Base-by-base conservation (phyloP, 768 basidiomycete species). In the Mycena galopus region DNA sequence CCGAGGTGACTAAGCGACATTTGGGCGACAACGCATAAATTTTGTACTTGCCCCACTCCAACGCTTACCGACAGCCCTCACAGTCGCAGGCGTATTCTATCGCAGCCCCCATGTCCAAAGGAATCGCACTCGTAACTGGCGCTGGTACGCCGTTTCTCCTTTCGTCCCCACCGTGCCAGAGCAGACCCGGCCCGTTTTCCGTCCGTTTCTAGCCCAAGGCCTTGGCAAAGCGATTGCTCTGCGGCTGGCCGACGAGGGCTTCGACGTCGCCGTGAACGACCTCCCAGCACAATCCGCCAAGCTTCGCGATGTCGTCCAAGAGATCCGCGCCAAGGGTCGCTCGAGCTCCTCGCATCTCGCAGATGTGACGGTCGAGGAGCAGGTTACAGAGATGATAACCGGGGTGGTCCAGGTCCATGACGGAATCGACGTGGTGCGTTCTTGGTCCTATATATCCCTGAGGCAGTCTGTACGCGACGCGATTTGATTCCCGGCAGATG, bases 371-470 rank as follows among this genome's bases (percentile, higher is more conserved):
- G 25, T 70, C 7, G 86, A 87, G 37, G 78, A 79, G 2, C 79
- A 84, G 19, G 85, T 87, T 9, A 78, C 80, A 67, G 65, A 30
- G 2, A 81, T 85, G 75, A 75, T 87, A 4, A 77, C 79, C 3
- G 67, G 69, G 0, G 75, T 77, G 14, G 74, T 78, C 0, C 44
- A 72, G 32, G 51, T 70, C n/a, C 78, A 84, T 17, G 84, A 84
- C 2, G 77, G 82, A 2, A 61, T 87, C 14, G 83, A 72, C 30
- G 65, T 72, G 29, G 71, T 66, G 27, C 58, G 60, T 62, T 30
- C 16, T 37, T n/a, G 21, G 7, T 23, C n/a, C 8, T 23, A 23
- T 4, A 19, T 42, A 11, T 42, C 10, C 25, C 23, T 30, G 37
- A 33, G 5, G n/a, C n/a, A n/a, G 5, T 32, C 6, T 11, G 23